Base-by-base conservation (phyloP, 306 rosid genomes). In the Quercus berberidifolia region DNA sequence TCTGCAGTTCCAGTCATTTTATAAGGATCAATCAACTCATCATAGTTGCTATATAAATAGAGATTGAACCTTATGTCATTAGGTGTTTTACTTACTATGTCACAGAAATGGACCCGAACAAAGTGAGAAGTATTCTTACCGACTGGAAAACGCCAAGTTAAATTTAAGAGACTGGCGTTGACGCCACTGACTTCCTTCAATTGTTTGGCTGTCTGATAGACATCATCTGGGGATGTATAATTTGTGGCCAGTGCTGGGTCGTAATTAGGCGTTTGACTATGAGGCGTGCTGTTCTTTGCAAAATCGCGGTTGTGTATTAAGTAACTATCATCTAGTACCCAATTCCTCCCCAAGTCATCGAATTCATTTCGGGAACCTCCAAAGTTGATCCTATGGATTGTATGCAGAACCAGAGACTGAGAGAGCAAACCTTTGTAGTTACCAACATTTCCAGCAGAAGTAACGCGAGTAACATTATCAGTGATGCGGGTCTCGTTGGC, bases 71-170 rank as follows among this genome's bases (percentile, higher is more conserved):
- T n/a, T n/a, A n/a, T n/a, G n/a, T n/a, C n/a, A n/a, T n/a, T n/a
- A n/a, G n/a, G n/a, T n/a, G n/a, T n/a, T n/a, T n/a, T n/a, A n/a
- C n/a, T n/a, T n/a, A n/a, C n/a, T n/a, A 52, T 0, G 41, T 89
- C 87, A 72, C 85, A 89, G n/a, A 89, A 83, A 63, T 89, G 90
- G 65, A 78, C 20, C 18, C 90, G 75, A 59, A 89, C 64, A 1
- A 1, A 58, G 69, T 84, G 41, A 18, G 28, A 69, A 2, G 17
- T 4, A 19, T 81, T 81, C 25, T 51, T 84, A 1, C 76, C 81
- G 59, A 85, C 89, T 0, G 54, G 38, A 71, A 89, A 76, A 54
- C 14, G 1, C 92, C 92, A 89, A 9, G 86, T 78, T 14, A 78
- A 1, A 69, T 55, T 84, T 14, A n/a, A 58, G 1, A 1, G 26